These are phyloP conservation scores for Globisporangium parvum DNA, from an alignment of 352 stramenopile species.

Conservation along the genomic window DNA sequence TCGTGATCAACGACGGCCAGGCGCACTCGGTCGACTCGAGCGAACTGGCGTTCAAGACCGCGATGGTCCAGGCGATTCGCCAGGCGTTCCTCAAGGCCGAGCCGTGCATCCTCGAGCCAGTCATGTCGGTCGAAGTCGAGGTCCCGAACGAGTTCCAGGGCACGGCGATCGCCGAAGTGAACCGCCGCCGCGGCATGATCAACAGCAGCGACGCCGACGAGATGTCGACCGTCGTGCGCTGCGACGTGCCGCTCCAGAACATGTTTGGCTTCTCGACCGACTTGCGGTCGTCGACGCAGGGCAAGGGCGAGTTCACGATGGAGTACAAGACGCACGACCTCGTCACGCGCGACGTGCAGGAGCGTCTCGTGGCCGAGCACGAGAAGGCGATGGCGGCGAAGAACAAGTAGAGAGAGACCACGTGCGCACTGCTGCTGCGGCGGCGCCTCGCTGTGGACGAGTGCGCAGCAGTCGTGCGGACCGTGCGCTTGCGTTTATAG, in stretches of 20 bases:
- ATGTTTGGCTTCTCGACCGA: conserved; percentile 99
- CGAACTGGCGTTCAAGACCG: conserved; percentile 97
- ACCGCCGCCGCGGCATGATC: conserved; percentile 93
- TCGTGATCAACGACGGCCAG: conserved; percentile 90
- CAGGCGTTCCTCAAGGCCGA: conserved; percentile 92
- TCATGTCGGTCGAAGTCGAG: conserved; percentile 95
- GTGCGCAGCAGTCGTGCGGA: no score
- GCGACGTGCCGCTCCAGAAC: conserved; percentile 94
- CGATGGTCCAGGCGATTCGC: conserved; percentile 93
- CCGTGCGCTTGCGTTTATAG: no score
- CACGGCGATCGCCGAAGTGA: conserved; percentile 91
- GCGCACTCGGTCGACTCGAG: conserved; percentile 97
- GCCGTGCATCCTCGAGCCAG: conserved; percentile 93
- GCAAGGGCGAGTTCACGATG: conserved; percentile 99
- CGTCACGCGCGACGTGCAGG: conserved; percentile 91
- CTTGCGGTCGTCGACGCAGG: conserved; percentile 93
- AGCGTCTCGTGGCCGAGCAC: conserved; percentile 94
- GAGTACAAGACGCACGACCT: conserved; percentile 97
- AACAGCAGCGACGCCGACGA: conserved; percentile 96
- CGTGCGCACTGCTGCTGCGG: no score
- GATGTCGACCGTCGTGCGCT: conserved; percentile 88
- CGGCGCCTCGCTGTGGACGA: no score
- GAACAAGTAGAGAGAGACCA: conserved; percentile 46
- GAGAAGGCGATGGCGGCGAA: conserved; percentile 80
- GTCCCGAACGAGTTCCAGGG: conserved; percentile 96